Evolutionary conservation across 805 yeast genomes (phyloP).

Genomic region (Saccharomycopsis fibuligera): DNA sequence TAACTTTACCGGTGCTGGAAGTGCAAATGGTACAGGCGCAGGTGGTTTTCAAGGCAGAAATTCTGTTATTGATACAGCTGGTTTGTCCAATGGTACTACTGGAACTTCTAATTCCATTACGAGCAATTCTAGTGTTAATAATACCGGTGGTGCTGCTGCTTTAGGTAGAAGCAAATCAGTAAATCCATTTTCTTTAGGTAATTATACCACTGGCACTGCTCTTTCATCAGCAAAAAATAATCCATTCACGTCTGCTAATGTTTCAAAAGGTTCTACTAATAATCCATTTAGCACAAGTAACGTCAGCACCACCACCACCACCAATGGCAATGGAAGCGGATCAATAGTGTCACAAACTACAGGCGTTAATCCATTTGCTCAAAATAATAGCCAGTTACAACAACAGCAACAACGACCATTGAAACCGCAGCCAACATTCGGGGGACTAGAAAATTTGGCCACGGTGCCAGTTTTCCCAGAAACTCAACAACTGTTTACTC

Average conservation of each 20-base stretch:
- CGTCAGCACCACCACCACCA: slow-evolving; percentile 32
- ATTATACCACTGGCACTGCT: slow-evolving; percentile 22
- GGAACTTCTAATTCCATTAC: background rate
- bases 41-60: too few species aligned
- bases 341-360: slow-evolving; percentile 38
- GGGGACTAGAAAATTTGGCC: slow-evolving; percentile 62
- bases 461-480: slow-evolving; percentile 67
- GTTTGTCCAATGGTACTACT: background rate
- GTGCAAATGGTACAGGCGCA: slow-evolving; percentile 16
- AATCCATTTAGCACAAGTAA: slow-evolving; percentile 37
- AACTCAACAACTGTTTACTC: slow-evolving; percentile 38
- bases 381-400: slow-evolving; percentile 28
- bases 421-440: slow-evolving; percentile 57
- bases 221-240: slow-evolving; percentile 23
- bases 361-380: slow-evolving; percentile 59
- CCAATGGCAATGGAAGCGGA: slow-evolving; percentile 30
- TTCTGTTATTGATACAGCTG: too few species aligned
- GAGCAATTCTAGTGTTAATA: slow-evolving; percentile 1
- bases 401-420: slow-evolving; percentile 25
- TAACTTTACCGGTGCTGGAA: slow-evolving; percentile 26
- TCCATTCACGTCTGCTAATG: slow-evolving; percentile 26
- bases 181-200: slow-evolving; percentile 34
- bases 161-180: slow-evolving; percentile 23
- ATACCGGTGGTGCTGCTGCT: slow-evolving; percentile 7
- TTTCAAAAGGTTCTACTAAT: slow-evolving; percentile 21